Conservation (phyloP, 2,329 filamentous ascomycete genomes). For the Diaporthe citriasiana region DNA sequence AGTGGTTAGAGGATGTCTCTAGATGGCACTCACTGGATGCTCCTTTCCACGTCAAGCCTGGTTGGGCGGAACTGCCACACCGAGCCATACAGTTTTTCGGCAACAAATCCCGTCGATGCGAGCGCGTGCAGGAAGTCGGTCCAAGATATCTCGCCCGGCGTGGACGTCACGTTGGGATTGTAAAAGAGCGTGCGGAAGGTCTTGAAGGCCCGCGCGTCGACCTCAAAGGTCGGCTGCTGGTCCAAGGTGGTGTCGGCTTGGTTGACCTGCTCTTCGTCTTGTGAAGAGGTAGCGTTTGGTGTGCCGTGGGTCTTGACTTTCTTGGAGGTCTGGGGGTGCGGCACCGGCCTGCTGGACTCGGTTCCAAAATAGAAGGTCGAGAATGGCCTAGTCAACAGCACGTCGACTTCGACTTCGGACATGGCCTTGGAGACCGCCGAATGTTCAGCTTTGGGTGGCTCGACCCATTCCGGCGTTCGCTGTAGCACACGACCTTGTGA, state of each 20-base stretch:
- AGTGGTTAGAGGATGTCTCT: not conserved
- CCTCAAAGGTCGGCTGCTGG: constrained; percentile 42
- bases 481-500: constrained; percentile 55
- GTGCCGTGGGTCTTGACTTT: constrained; percentile 45
- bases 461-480: constrained; percentile 64
- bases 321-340: constrained; percentile 31
- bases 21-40: constrained; percentile 58
- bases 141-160: constrained; percentile 66
- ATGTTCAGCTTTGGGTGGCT: constrained; percentile 47
- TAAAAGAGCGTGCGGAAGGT: constrained; percentile 59
- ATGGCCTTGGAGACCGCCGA: constrained; percentile 3
- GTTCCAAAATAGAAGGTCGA: constrained; percentile 46
- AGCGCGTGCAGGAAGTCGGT: constrained; percentile 67
- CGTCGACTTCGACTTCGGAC: not conserved
- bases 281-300: constrained; percentile 8
- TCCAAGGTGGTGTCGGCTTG: constrained; percentile 23
- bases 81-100: constrained; percentile 71
- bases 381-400: constrained; percentile 44
- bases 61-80: constrained; percentile 70
- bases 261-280: not conserved
- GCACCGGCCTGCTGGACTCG: not conserved
- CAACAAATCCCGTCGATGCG: constrained; percentile 62
- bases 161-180: constrained; percentile 49
- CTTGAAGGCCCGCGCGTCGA: constrained; percentile 52
- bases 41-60: constrained; percentile 57